A percentile compares a stretch with the other conserved stretches of the same genome.
Conservation (phyloP, 768 basidiomycete species). For the Astraeus odoratus region DNA sequence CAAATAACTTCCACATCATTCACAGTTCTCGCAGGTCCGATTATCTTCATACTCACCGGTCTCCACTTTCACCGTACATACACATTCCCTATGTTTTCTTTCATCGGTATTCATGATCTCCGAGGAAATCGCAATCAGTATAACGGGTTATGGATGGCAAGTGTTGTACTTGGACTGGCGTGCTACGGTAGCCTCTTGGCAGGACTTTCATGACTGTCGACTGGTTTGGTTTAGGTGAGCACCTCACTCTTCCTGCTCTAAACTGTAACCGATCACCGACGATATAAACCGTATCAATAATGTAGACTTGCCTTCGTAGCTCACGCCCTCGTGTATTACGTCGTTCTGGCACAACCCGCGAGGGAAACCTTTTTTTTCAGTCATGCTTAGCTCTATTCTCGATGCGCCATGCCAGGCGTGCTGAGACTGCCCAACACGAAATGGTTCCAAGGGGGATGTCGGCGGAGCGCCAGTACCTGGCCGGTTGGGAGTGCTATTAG, state of each 20-base stretch:
- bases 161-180: slow-evolving; percentile 32
- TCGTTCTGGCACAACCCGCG: slow-evolving; percentile 62
- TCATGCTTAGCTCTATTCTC: slow-evolving; percentile 74
- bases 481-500: slow-evolving; percentile 58
- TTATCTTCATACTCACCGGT: slow-evolving; percentile 53
- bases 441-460: slow-evolving; percentile 14
- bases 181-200: slow-evolving; percentile 76
- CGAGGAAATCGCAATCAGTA: slow-evolving; percentile 54
- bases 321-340: slow-evolving; percentile 33
- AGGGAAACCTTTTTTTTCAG: slow-evolving; percentile 78
- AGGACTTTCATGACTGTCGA: slow-evolving; percentile 71
- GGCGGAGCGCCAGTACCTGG: slow-evolving; percentile 41
- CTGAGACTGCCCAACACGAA: not conserved
- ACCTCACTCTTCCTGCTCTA: not conserved
- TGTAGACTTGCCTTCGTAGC: not conserved
- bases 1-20: not conserved
- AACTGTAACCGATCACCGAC: not conserved
- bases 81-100: slow-evolving; percentile 60
- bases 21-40: slow-evolving; percentile 42
- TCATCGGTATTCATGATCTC: slow-evolving; percentile 64
- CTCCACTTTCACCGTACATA: slow-evolving; percentile 58
- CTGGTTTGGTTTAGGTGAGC: slow-evolving; percentile 84
- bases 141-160: slow-evolving; percentile 57
- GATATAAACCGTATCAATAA: not conserved
- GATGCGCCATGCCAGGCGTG: slow-evolving; percentile 43